These are phyloP conservation scores for Cenchrus americanus DNA, from an alignment of 176 grass and related monocot genomes.

Conservation along the genomic window DNA sequence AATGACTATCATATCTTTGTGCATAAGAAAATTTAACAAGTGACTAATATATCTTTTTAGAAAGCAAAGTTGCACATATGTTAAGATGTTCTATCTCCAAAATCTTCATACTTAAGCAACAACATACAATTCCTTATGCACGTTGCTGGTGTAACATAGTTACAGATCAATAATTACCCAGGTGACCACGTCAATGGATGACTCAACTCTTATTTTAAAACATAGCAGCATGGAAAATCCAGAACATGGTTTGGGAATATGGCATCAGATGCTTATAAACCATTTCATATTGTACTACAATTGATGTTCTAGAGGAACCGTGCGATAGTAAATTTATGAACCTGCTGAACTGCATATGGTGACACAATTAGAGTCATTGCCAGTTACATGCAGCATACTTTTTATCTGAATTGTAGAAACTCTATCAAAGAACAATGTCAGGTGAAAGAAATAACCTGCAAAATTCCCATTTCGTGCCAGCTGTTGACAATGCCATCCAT, in stretches of 20 bases:
- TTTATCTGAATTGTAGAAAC: slow-evolving; percentile 5
- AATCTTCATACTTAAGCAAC: background rate
- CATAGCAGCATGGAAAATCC: background rate
- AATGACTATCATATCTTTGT: background rate
- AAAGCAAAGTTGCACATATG: background rate
- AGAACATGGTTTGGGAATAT: slow-evolving; percentile 19
- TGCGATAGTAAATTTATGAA: background rate
- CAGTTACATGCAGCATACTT: background rate
- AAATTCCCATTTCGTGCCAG: slow-evolving; percentile 97
- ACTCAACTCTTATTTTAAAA: slow-evolving; percentile 13
- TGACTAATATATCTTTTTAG: background rate
- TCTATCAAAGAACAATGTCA: slow-evolving; percentile 37
- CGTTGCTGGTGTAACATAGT: background rate
- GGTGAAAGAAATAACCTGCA: slow-evolving; percentile 64
- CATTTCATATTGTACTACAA: slow-evolving; percentile 18
- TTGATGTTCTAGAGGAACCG: slow-evolving; percentile 12
- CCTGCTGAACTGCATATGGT: background rate
- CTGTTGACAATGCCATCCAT: slow-evolving; percentile 99
- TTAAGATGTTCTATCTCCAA: slow-evolving; percentile 15
- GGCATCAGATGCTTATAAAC: slow-evolving; percentile 24
- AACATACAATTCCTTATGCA: slow-evolving; percentile 4
- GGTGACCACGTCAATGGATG: background rate
- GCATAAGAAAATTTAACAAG: background rate
- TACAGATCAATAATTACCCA: slow-evolving; percentile 18
- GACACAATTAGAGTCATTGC: slow-evolving; percentile 5